Conservation (phyloP, 768 basidiomycete genomes). For the Favolaschia claudopus region DNA sequence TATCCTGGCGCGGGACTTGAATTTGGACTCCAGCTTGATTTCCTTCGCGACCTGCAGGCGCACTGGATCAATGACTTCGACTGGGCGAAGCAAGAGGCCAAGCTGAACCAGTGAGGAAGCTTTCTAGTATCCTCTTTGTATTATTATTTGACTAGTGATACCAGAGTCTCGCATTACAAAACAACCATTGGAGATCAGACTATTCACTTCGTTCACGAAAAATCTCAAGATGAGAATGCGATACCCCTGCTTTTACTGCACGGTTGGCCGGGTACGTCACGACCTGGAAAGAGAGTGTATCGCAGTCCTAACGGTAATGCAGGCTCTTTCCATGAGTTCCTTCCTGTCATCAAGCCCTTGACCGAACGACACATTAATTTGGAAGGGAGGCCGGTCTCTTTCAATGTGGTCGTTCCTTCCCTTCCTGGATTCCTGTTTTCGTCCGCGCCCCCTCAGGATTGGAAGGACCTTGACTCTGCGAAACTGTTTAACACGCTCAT, state of each 20-base stretch:
- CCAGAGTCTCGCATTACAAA: constrained; percentile 20
- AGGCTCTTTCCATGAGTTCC: constrained; percentile 22
- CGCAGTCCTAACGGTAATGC: neutral
- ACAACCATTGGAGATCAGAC: constrained; percentile 19
- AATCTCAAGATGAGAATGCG: constrained; percentile 3
- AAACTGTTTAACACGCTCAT: constrained; percentile 37
- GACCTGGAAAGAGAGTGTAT: neutral
- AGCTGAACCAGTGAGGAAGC: constrained; percentile 6
- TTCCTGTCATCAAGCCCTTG: constrained; percentile 13
- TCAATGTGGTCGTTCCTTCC: constrained; percentile 10
- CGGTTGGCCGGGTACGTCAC: constrained; percentile 16
- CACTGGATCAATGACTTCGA: constrained; percentile 5
- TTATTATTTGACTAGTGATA: no score
- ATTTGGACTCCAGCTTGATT: constrained; percentile 2
- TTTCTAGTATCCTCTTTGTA: no score
- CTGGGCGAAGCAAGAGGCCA: constrained; percentile 6
- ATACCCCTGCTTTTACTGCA: constrained; percentile 20
- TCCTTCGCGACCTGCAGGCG: neutral
- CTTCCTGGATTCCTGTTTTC: constrained; percentile 30
- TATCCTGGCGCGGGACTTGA: constrained; percentile 8
- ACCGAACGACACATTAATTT: neutral
- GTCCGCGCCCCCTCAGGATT: constrained; percentile 20
- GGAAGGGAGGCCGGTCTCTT: constrained; percentile 1
- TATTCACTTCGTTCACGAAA: constrained; percentile 18
- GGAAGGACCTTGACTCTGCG: constrained; percentile 31